Evolutionary conservation across 352 stramenopile genomes (phyloP).

Genomic region (Globisporangium takayamanum): DNA sequence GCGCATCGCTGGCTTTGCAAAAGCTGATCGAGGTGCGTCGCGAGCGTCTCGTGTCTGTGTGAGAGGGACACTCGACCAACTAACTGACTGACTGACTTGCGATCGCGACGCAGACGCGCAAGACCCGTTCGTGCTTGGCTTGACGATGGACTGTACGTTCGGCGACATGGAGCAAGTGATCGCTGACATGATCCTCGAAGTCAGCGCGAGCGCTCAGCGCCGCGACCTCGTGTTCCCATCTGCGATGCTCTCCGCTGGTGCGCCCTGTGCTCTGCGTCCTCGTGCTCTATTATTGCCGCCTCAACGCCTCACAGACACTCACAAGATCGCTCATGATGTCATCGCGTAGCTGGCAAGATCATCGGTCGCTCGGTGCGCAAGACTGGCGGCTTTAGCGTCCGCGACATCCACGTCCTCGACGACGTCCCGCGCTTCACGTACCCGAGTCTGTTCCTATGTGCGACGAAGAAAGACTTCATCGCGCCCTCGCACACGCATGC

Average conservation of each 20-base stretch:
- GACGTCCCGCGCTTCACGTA: slow-evolving; percentile 30
- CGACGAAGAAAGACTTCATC: slow-evolving; percentile 73
- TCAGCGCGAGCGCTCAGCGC: slow-evolving; percentile 63
- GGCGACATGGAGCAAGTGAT: slow-evolving; percentile 76
- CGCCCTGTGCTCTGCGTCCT: not conserved
- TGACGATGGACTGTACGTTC: slow-evolving; percentile 58
- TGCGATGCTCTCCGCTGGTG: slow-evolving; percentile 45
- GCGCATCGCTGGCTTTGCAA: slow-evolving; percentile 23
- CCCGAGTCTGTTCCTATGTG: slow-evolving; percentile 62
- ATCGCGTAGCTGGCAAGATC: slow-evolving; percentile 41
- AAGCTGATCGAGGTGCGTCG: not conserved
- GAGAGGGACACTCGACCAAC: not conserved
- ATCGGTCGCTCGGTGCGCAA: slow-evolving; percentile 63
- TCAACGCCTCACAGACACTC: not conserved
- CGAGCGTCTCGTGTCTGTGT: slow-evolving; percentile 9
- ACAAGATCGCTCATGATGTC: not conserved
- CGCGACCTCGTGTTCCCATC: slow-evolving; percentile 56
- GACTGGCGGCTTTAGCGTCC: slow-evolving; percentile 45
- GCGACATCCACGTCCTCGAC: slow-evolving; percentile 47
- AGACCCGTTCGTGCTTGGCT: slow-evolving; percentile 53
- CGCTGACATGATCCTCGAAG: slow-evolving; percentile 63
- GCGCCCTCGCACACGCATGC: slow-evolving; percentile 43
- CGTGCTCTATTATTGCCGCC: not conserved
- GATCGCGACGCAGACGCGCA: not conserved
- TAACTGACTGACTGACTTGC: not conserved